Evolutionary conservation across 768 basidiomycete species (phyloP), one percentile per base, ranked within the genome.

Genomic region (Roridomyces roridus): DNA sequence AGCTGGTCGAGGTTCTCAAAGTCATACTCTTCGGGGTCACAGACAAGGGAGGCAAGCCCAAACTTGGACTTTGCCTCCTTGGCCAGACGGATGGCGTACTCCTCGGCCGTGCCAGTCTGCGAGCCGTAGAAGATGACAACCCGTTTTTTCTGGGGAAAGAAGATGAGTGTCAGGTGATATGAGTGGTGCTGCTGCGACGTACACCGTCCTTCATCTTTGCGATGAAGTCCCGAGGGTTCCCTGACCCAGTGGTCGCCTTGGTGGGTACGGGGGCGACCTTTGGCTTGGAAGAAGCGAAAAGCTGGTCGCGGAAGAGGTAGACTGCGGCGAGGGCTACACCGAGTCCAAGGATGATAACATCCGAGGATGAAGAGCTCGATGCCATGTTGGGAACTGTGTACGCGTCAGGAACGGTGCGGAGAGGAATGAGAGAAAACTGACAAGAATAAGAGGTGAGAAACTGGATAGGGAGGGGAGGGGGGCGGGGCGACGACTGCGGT

Each of bases 11-110:
- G 86, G 72, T 91, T 95, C 71, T 96, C 94, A 69, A 98, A 98
- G 70, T 98, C 97, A 72, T 98, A 98, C 74, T 99, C 96, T 72
- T 99, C 97, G 4, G 96, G 95, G 69, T 99, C 96, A 68, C 95
- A 97, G 15, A 99, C 96, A 51, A 98, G 87, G 7, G 95, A 97
- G 10, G 94, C 90, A 15, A 98, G 82, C 45, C 96, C 96, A 61
- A 93, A 99, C 69, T 96, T 94, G 58, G 92, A 84, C 76, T 99
- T 99, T 36, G 94, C 94, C 71, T 99, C 96, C 77, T 98, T 98
- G 14, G 96, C 96, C 10, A 99, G 84, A 72, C 97, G 91, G 64
- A 96, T 94, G 37, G 96, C 96, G 65, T 96, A 97, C 72, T 99
- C 96, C 73, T 98, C 97, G 2, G 96, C 96, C 15, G 96, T 99